phyloP scores from a whole-genome alignment of 1,139 yeast genomes.

The Sugiyamaella castrensis region DNA sequence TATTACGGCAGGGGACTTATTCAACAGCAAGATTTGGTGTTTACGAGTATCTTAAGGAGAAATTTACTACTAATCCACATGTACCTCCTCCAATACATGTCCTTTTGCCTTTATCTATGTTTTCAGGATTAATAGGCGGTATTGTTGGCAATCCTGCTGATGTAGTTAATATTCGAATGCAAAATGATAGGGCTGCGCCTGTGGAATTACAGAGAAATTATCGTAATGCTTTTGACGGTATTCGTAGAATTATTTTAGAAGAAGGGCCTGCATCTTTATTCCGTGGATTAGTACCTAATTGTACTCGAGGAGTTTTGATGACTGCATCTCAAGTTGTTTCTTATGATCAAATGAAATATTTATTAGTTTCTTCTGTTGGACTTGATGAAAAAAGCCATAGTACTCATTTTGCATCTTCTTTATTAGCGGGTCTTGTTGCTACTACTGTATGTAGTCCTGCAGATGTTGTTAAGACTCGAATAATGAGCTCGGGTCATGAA shows the following conservation, averaged over 20 bases:
- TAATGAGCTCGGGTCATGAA: slow-evolving; percentile 57
- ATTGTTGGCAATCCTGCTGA: slow-evolving; percentile 86
- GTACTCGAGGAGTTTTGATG: slow-evolving; percentile 80
- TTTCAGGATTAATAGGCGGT: slow-evolving; percentile 82
- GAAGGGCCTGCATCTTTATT: slow-evolving; percentile 64
- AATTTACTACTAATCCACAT: slow-evolving; percentile 34
- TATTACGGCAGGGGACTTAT: slow-evolving; percentile 83
- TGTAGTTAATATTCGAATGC: slow-evolving; percentile 87
- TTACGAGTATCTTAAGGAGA: slow-evolving; percentile 70
- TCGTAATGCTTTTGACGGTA: slow-evolving; percentile 74
- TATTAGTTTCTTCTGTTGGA: slow-evolving; percentile 50
- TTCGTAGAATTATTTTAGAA: slow-evolving; percentile 53
- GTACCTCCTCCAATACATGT: slow-evolving; percentile 44
- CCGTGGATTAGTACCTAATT: slow-evolving; percentile 75
- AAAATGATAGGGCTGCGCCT: slow-evolving; percentile 75
- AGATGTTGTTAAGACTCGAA: slow-evolving; percentile 84
- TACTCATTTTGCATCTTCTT: slow-evolving; percentile 75
- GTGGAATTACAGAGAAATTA: slow-evolving; percentile 66
- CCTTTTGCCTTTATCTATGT: slow-evolving; percentile 74
- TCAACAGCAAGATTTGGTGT: slow-evolving; percentile 83
- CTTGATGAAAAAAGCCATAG: slow-evolving; percentile 61
- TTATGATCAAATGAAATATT: slow-evolving; percentile 69
- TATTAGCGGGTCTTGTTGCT: slow-evolving; percentile 80
- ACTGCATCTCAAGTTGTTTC: slow-evolving; percentile 91
- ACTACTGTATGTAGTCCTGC: slow-evolving; percentile 92